A percentile compares a stretch with the other conserved stretches of the same genome.
phyloP scores from a whole-genome alignment of 805 yeast genomes.

The Pichia paraexigua region DNA sequence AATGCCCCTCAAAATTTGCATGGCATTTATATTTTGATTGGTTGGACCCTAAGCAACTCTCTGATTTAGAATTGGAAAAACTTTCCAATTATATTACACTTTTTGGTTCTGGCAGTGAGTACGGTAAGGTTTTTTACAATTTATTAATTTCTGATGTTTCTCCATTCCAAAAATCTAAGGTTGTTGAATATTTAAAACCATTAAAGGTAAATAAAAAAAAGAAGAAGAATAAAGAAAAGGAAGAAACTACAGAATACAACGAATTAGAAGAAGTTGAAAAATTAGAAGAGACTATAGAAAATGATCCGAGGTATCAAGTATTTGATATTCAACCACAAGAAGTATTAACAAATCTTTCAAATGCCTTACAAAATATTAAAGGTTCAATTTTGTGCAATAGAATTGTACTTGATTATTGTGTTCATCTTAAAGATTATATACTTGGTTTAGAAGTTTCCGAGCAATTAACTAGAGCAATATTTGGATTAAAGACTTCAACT shows the following conservation, averaged over 20 bases:
- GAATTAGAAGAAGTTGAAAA: conserved; percentile 2
- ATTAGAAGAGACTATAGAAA: conserved; percentile 21
- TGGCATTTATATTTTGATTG: conserved; percentile 75
- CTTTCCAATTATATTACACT: conserved; percentile 44
- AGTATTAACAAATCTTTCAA: conserved; percentile 8
- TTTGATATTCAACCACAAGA: conserved; percentile 11
- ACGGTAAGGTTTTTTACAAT: conserved; percentile 51
- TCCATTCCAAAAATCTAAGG: conserved; percentile 38
- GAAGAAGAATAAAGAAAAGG: conserved; percentile 5
- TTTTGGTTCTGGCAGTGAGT: conserved; percentile 49
- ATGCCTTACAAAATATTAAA: conserved; percentile 16
- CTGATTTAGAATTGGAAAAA: conserved; percentile 38
- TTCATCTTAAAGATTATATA: conserved; percentile 55
- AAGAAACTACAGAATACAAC: conserved; percentile 12
- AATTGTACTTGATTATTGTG: conserved; percentile 51
- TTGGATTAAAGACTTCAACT: conserved; percentile 37
- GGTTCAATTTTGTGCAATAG: conserved; percentile 54
- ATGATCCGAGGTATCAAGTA: background rate
- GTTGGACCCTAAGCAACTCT: conserved; percentile 46
- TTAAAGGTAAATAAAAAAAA: conserved; percentile 13
- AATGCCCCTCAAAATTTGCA: conserved; percentile 50
- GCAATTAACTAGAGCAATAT: conserved; percentile 48
- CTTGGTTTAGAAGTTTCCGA: conserved; percentile 54
- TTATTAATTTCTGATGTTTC: conserved; percentile 63
- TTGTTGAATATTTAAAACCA: conserved; percentile 17